phyloP scores from a whole-genome alignment of 2,329 filamentous ascomycete genomes.

The Pseudogymnoascus sp. region DNA sequence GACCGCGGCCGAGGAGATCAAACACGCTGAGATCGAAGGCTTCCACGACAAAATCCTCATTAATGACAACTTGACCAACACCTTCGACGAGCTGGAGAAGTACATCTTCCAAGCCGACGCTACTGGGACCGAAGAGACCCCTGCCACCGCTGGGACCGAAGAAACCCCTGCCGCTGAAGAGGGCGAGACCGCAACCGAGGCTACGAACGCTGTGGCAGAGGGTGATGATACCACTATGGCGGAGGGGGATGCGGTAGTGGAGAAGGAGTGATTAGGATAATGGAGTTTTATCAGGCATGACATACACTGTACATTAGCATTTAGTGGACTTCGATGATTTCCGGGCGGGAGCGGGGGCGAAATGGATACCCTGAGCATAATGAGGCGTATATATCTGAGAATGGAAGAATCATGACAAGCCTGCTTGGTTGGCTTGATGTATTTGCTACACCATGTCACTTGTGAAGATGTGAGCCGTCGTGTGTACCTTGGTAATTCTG shows the following conservation, averaged over 20 bases:
- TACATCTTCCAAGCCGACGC: slow-evolving; percentile 35
- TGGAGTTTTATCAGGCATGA: neutral
- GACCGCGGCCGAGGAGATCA: slow-evolving; percentile 31
- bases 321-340: slow-evolving; percentile 1
- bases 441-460: neutral
- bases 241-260: neutral
- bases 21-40: slow-evolving; percentile 37
- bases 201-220: neutral
- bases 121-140: slow-evolving; percentile 15
- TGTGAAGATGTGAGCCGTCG: neutral
- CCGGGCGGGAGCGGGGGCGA: neutral
- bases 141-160: slow-evolving; percentile 5
- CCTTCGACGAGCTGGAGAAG: slow-evolving; percentile 39
- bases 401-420: neutral
- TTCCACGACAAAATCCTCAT: slow-evolving; percentile 43
- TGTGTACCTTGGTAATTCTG: neutral
- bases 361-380: slow-evolving; percentile 2
- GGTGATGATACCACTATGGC: neutral
- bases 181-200: neutral
- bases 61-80: slow-evolving; percentile 42
- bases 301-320: slow-evolving; percentile 6
- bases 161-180: slow-evolving; percentile 16
- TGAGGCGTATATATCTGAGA: neutral
- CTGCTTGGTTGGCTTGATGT: neutral
- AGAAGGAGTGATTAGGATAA: neutral